These are phyloP conservation scores for Taphrina deformans DNA, from an alignment of 1,139 yeast species.

Conservation along the genomic window DNA sequence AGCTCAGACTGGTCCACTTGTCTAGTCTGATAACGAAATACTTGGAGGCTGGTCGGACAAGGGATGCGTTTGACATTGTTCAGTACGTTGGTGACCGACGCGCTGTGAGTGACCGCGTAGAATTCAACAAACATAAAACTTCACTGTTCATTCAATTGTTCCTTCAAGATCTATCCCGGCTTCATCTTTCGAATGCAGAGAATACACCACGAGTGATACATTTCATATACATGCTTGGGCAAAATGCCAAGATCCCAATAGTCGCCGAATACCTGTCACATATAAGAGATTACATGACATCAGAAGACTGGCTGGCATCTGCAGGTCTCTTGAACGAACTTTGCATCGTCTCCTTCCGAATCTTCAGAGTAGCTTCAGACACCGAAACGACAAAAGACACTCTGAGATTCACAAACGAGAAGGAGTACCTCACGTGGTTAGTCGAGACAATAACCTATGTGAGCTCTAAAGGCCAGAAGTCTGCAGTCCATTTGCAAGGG, in stretches of 20 bases:
- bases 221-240: neutral
- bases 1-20: conserved; percentile 1
- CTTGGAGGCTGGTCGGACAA: conserved; percentile 12
- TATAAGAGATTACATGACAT: neutral
- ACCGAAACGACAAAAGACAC: neutral
- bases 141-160: neutral
- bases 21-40: conserved; percentile 2
- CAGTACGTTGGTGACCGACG: neutral
- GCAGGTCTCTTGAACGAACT: neutral
- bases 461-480: neutral
- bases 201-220: neutral
- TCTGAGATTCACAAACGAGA: neutral
- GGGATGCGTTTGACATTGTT: neutral
- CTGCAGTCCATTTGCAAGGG: neutral
- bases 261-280: neutral
- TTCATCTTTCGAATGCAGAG: neutral
- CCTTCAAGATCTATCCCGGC: neutral
- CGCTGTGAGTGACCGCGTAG: neutral
- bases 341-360: neutral
- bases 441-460: neutral
- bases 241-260: neutral
- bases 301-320: conserved; percentile 2
- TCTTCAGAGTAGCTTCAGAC: neutral
- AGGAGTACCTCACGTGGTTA: neutral
- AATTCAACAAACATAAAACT: neutral